Conservation (phyloP, 345 rosid species). For the Gossypium turneri region DNA sequence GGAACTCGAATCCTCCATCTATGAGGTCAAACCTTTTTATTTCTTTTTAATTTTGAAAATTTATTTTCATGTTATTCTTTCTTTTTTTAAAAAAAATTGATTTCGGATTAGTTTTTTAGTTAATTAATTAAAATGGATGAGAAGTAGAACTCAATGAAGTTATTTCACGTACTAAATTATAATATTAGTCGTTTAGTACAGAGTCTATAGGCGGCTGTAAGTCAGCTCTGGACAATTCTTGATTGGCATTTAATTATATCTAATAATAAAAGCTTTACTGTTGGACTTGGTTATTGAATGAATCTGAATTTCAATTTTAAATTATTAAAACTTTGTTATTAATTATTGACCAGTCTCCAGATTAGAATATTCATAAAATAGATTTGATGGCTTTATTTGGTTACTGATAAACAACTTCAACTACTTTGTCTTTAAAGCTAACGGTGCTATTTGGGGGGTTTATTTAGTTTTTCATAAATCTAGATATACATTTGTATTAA, state of each 20-base stretch:
- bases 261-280: not conserved
- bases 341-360: no score
- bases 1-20: slow-evolving; percentile 62
- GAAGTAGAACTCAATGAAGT: not conserved
- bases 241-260: not conserved
- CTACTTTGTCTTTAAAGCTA: slow-evolving; percentile 5
- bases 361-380: not conserved
- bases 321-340: not conserved
- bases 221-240: not conserved
- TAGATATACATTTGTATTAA: not conserved
- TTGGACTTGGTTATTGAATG: not conserved
- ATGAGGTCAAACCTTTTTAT: slow-evolving; percentile 47
- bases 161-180: not conserved
- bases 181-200: not conserved
- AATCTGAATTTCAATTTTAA: not conserved
- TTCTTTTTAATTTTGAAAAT: not conserved
- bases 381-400: not conserved
- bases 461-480: not conserved
- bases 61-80: not conserved
- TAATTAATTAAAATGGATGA: not conserved
- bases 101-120: not conserved
- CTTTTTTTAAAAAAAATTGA: not conserved
- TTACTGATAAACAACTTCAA: not conserved
- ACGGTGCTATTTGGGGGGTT: not conserved
- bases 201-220: not conserved